Percentiles rank a stretch among this genome's conserved stretches.
These are phyloP conservation scores for Zygnema cylindricum DNA, from an alignment of 139 green algal genomes.

Conservation along the genomic window DNA sequence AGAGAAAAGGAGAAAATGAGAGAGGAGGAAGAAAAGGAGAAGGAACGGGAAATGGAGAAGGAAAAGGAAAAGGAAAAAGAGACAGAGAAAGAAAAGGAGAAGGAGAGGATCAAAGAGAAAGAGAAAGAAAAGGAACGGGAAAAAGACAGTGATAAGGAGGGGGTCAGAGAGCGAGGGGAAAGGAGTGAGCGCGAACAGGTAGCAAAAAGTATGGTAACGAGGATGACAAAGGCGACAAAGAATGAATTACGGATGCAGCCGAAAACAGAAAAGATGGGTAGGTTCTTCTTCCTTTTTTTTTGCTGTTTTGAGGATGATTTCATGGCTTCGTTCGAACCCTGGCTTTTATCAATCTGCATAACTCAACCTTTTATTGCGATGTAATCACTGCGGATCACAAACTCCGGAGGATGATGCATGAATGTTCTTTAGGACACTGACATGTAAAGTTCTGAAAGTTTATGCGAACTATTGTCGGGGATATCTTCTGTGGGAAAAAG, in stretches of 20 bases:
- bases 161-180: background rate
- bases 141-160: slow-evolving; percentile 5
- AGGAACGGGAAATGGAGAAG: background rate
- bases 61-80: background rate
- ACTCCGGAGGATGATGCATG: too few species aligned
- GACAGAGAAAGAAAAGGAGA: background rate
- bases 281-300: too few species aligned
- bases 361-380: too few species aligned
- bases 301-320: too few species aligned
- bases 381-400: too few species aligned
- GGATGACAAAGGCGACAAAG: background rate
- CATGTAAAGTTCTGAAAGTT: too few species aligned
- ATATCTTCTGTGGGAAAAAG: too few species aligned
- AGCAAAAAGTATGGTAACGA: background rate
- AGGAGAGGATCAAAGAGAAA: background rate
- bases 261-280: background rate
- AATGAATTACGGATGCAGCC: background rate
- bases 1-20: background rate
- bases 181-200: background rate
- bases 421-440: too few species aligned
- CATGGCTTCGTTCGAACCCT: too few species aligned
- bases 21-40: background rate
- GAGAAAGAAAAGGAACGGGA: background rate
- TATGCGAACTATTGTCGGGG: too few species aligned
- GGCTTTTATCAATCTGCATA: too few species aligned